Evolutionary conservation across 139 green algal species (phyloP).

Genomic region (Nannochloris sp.): DNA sequence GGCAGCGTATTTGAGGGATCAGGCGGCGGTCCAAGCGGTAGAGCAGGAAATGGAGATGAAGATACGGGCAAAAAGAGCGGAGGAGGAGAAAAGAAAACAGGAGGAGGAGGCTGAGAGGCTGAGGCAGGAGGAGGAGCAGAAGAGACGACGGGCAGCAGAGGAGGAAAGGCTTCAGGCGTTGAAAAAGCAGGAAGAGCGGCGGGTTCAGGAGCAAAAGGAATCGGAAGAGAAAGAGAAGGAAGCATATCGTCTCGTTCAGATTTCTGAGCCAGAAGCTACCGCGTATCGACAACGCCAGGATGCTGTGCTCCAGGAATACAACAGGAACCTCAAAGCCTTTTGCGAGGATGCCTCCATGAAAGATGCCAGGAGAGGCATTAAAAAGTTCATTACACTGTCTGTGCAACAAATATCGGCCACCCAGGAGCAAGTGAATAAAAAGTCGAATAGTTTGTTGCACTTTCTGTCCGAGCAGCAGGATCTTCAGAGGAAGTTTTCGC

Average conservation of each 20-base stretch:
- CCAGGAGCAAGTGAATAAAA: conserved; percentile 41
- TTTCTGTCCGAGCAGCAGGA: conserved; percentile 33
- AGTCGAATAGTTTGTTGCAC: conserved; percentile 35
- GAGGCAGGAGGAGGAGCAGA: too few relatives aligned
- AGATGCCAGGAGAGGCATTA: conserved; percentile 44
- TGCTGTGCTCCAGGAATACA: conserved; percentile 14
- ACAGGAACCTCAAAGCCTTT: conserved; percentile 21
- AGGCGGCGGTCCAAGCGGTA: too few relatives aligned
- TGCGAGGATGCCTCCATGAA: conserved; percentile 30
- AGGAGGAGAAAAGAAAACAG: background rate
- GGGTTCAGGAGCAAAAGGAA: background rate
- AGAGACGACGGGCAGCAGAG: background rate
- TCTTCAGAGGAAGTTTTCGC: conserved; percentile 28
- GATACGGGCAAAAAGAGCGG: background rate
- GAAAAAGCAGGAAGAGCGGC: background rate
- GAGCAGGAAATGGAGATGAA: background rate
- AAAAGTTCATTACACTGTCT: conserved; percentile 64
- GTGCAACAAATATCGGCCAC: conserved; percentile 68
- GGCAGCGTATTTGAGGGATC: too few relatives aligned
- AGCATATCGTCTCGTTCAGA: background rate
- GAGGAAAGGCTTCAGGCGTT: background rate
- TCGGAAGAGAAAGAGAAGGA: background rate
- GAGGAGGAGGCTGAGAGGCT: background rate
- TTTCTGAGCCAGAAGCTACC: background rate
- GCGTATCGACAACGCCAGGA: conserved; percentile 11